Conservation (phyloP, 2,329 filamentous ascomycete genomes). For the Neopestalotiopsis sp. region DNA sequence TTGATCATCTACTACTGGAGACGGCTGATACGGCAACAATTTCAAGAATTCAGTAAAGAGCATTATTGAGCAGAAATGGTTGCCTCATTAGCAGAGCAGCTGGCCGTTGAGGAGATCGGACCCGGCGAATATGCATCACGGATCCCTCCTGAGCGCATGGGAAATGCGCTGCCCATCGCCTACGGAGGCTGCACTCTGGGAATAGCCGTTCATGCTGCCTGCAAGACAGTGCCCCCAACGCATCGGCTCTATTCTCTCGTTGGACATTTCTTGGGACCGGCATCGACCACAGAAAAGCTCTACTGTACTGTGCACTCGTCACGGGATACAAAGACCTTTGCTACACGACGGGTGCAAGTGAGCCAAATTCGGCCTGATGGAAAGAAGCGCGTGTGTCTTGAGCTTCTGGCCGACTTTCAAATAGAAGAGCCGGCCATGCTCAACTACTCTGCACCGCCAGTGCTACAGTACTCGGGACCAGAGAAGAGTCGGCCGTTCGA, state of each 20-base stretch:
- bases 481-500: slow-evolving; percentile 30
- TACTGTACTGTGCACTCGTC: slow-evolving; percentile 40
- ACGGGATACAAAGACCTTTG: slow-evolving; percentile 52
- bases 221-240: slow-evolving; percentile 37
- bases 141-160: slow-evolving; percentile 19
- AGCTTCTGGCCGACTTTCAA: slow-evolving; percentile 53
- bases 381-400: slow-evolving; percentile 42
- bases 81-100: slow-evolving; percentile 16
- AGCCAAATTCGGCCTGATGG: slow-evolving; percentile 45
- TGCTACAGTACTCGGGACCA: slow-evolving; percentile 33
- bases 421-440: slow-evolving; percentile 40
- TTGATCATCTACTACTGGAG: background rate
- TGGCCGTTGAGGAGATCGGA: slow-evolving; percentile 18
- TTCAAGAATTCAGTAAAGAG: no score
- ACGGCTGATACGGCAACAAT: background rate
- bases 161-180: slow-evolving; percentile 22
- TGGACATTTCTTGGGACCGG: slow-evolving; percentile 53
- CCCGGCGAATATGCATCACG: slow-evolving; percentile 21
- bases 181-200: slow-evolving; percentile 35
- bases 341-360: slow-evolving; percentile 50
- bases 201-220: slow-evolving; percentile 47
- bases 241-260: slow-evolving; percentile 51
- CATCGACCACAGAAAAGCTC: slow-evolving; percentile 43
- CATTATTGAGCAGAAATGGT: slow-evolving; percentile 11
- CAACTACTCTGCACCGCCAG: slow-evolving; percentile 43